phyloP scores from a whole-genome alignment of 495 filamentous ascomycete genomes.

The Sphaerosporella brunnea region DNA sequence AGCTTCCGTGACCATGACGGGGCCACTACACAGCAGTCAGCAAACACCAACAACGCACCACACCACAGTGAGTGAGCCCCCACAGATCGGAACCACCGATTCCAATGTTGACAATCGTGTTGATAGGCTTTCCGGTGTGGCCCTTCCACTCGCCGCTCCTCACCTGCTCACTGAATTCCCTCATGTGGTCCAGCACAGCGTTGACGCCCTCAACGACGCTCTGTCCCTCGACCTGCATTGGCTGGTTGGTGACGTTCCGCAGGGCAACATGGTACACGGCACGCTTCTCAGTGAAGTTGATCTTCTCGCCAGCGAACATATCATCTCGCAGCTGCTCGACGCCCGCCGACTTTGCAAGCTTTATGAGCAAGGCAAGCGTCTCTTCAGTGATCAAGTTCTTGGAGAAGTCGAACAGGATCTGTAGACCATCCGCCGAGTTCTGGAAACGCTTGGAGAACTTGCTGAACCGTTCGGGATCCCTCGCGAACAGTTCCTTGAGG shows the following conservation, averaged over 20 bases:
- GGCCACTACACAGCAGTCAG: conserved; percentile 47
- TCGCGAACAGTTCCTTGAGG: conserved; percentile 78
- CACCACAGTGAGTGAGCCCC: conserved; percentile 31
- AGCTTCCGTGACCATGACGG: conserved; percentile 96
- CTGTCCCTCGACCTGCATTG: conserved; percentile 84
- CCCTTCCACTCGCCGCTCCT: conserved; percentile 95
- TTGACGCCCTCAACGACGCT: conserved; percentile 93
- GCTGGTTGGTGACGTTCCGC: conserved; percentile 66
- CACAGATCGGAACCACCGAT: conserved; percentile 97
- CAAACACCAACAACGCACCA: no score
- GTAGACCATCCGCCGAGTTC: conserved; percentile 51
- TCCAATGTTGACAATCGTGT: conserved; percentile 90
- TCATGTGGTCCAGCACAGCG: conserved; percentile 84
- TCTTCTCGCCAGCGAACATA: conserved; percentile 94
- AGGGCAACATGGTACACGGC: conserved; percentile 92
- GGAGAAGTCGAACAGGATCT: conserved; percentile 94
- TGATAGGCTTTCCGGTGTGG: conserved; percentile 92
- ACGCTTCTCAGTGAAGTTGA: conserved; percentile 96
- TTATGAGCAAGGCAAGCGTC: conserved; percentile 65
- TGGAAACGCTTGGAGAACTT: conserved; percentile 75
- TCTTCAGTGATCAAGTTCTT: conserved; percentile 96
- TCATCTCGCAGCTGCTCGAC: conserved; percentile 85
- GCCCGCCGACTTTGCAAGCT: conserved; percentile 77
- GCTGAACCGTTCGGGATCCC: conserved; percentile 73
- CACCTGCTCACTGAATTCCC: conserved; percentile 88